Conservation (phyloP, 768 basidiomycete species). For the Leccinum incarnatum region DNA sequence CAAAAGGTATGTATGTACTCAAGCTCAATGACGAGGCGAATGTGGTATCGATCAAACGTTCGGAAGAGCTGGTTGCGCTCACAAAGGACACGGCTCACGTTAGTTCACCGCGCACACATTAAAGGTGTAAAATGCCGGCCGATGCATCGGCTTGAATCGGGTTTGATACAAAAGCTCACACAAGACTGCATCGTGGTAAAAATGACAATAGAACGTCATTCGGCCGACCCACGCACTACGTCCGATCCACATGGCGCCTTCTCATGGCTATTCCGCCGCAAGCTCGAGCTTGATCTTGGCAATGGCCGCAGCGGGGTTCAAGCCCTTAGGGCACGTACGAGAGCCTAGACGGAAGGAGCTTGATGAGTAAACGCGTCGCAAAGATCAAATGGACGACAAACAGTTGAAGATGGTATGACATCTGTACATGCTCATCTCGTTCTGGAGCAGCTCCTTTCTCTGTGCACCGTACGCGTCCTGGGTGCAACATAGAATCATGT, state of each 20-base stretch:
- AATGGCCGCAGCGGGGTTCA: constrained; percentile 91
- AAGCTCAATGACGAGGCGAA: background rate
- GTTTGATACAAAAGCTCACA: background rate
- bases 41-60: background rate
- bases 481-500: background rate
- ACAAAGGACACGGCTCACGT: background rate
- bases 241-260: background rate
- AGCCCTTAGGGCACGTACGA: constrained; percentile 95
- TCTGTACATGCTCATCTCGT: constrained; percentile 93
- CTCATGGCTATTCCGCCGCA: constrained; percentile 55
- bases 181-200: background rate
- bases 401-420: constrained; percentile 99
- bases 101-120: background rate
- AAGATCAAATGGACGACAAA: constrained; percentile 30
- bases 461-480: constrained; percentile 76
- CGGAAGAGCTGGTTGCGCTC: background rate
- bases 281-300: constrained; percentile 92
- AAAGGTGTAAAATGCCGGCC: background rate
- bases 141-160: background rate
- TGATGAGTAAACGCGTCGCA: background rate
- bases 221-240: constrained; percentile 1
- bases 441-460: constrained; percentile 90
- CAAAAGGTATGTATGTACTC: background rate
- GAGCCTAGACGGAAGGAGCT: constrained; percentile 48
- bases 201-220: background rate